phyloP scores from a whole-genome alignment of 768 basidiomycete genomes.

The Clavaria fumosa region DNA sequence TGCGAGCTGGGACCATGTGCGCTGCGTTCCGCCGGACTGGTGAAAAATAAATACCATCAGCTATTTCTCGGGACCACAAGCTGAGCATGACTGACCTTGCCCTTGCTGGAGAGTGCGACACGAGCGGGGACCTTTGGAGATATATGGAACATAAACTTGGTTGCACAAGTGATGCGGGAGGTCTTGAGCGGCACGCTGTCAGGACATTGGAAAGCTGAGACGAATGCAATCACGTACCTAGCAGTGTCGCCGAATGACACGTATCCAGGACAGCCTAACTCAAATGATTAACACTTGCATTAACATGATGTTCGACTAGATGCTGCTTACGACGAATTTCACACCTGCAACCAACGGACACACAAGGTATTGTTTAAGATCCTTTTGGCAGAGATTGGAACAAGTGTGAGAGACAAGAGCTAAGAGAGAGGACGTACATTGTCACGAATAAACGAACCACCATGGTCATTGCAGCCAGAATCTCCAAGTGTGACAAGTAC shows the following conservation, averaged over 20 bases:
- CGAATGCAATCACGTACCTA: constrained; percentile 9
- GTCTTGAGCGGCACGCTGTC: constrained; percentile 15
- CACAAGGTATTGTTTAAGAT: constrained; percentile 12
- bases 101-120: too few species aligned
- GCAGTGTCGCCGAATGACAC: constrained; percentile 15
- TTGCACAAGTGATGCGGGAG: constrained; percentile 30
- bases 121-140: constrained; percentile 32
- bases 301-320: neutral
- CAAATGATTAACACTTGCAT: neutral
- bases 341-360: constrained; percentile 12
- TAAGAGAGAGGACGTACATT: constrained; percentile 2
- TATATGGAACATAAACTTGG: constrained; percentile 31
- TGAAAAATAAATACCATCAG: too few species aligned
- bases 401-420: neutral
- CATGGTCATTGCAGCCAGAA: neutral
- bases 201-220: neutral
- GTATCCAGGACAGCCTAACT: constrained; percentile 10
- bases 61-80: too few species aligned
- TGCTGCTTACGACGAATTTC: constrained; percentile 11
- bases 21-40: too few species aligned
- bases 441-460: constrained; percentile 4
- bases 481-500: constrained; percentile 2
- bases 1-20: too few species aligned
- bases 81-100: too few species aligned
- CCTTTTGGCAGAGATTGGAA: constrained; percentile 6